These are phyloP conservation scores for Suillus weaverae DNA, from an alignment of 768 basidiomycete genomes.

Conservation along the genomic window DNA sequence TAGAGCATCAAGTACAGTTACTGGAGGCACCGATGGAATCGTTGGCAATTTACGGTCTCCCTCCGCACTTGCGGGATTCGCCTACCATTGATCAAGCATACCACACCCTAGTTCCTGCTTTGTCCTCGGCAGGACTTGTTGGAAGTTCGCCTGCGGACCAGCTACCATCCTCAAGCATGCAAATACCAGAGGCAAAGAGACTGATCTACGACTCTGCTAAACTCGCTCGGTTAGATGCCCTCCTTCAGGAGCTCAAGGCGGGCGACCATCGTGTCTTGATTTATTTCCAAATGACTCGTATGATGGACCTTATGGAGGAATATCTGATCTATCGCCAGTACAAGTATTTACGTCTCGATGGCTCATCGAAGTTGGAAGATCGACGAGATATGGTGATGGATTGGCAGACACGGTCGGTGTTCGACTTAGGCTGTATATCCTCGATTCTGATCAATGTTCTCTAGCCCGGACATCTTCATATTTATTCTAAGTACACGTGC, in stretches of 20 bases:
- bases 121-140: slow-evolving; percentile 70
- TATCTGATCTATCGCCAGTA: slow-evolving; percentile 96
- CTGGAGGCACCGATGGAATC: slow-evolving; percentile 73
- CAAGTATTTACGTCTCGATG: slow-evolving; percentile 91
- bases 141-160: slow-evolving; percentile 66
- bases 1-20: slow-evolving; percentile 63
- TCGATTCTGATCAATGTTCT: background rate
- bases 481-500: slow-evolving; percentile 94
- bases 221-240: slow-evolving; percentile 81
- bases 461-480: slow-evolving; percentile 82
- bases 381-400: slow-evolving; percentile 98
- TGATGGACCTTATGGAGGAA: slow-evolving; percentile 99
- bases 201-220: slow-evolving; percentile 97
- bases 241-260: slow-evolving; percentile 91
- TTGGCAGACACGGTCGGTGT: slow-evolving; percentile 90
- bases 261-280: slow-evolving; percentile 92
- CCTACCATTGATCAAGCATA: slow-evolving; percentile 49
- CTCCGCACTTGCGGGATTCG: slow-evolving; percentile 63
- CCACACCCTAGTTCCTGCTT: slow-evolving; percentile 50
- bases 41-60: slow-evolving; percentile 81
- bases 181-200: slow-evolving; percentile 91
- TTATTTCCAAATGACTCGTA: slow-evolving; percentile 99
- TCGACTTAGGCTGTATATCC: background rate
- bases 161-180: slow-evolving; percentile 80
- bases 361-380: slow-evolving; percentile 92